Conservation (phyloP, 2,329 filamentous ascomycete genomes). For the Cladosporium sp. region DNA sequence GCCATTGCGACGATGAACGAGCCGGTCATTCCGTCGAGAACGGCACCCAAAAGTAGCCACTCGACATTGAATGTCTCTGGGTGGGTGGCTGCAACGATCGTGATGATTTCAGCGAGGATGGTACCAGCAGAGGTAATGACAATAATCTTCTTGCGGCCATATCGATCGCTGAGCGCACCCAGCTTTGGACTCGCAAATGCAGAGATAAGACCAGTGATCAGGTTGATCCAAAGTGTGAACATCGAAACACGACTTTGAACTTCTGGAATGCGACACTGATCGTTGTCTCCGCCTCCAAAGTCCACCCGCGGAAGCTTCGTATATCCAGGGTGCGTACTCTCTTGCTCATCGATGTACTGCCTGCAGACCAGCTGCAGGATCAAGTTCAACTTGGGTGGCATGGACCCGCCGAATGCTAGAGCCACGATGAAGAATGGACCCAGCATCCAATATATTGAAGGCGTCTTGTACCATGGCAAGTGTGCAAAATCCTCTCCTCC, state of each 20-base stretch:
- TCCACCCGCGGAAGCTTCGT: conserved; percentile 59
- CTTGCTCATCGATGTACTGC: conserved; percentile 70
- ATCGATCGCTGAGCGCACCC: conserved; percentile 80
- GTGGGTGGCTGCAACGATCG: conserved; percentile 71
- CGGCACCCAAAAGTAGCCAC: conserved; percentile 71
- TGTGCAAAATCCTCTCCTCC: conserved; percentile 52
- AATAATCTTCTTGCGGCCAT: conserved; percentile 73
- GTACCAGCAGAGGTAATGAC: conserved; percentile 70
- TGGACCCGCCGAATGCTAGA: conserved; percentile 76
- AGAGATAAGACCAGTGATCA: conserved; percentile 72
- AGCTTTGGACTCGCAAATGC: conserved; percentile 78
- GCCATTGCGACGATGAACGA: conserved; percentile 83
- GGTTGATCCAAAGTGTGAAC: conserved; percentile 71
- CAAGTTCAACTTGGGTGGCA: conserved; percentile 84
- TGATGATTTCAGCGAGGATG: conserved; percentile 68
- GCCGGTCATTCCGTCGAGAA: conserved; percentile 78
- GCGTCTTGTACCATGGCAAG: conserved; percentile 59
- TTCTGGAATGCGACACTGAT: conserved; percentile 71
- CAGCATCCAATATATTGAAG: conserved; percentile 76
- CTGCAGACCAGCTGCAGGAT: conserved; percentile 80
- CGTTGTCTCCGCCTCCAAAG: conserved; percentile 62
- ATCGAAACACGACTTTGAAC: conserved; percentile 73
- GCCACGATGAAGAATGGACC: conserved; percentile 77
- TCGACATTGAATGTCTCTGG: conserved; percentile 70
- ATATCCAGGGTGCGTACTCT: conserved; percentile 55